A percentile compares a stretch with the other conserved stretches of the same genome.
phyloP scores from a whole-genome alignment of 176 grass and related monocot species.

The Oryza officinalis region DNA sequence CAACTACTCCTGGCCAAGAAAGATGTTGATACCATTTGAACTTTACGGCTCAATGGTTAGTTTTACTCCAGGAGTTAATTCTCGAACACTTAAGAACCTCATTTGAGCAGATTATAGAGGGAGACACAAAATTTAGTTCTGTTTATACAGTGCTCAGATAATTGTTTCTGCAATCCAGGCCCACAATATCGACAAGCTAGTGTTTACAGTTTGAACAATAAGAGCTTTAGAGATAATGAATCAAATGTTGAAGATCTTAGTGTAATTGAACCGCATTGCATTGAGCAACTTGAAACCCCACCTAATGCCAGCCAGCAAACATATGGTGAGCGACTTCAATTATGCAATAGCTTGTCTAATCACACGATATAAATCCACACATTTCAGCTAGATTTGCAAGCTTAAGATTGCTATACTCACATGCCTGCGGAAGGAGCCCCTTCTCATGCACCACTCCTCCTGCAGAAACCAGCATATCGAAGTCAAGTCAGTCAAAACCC shows the following conservation, averaged over 20 bases:
- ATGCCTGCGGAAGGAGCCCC: constrained; percentile 75
- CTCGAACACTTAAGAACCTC: not conserved
- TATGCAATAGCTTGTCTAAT: not conserved
- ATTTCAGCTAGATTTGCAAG: not conserved
- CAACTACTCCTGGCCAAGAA: not conserved
- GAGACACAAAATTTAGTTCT: not conserved
- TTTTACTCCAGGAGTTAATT: not conserved
- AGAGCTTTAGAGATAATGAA: not conserved
- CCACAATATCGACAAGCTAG: not conserved
- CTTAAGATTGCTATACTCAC: constrained; percentile 47
- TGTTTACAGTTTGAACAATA: not conserved
- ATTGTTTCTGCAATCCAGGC: not conserved
- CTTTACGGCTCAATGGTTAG: not conserved
- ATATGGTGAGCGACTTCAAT: not conserved
- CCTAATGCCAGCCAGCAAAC: not conserved
- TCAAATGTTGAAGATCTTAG: not conserved
- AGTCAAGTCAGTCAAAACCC: constrained; percentile 10
- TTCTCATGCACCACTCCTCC: constrained; percentile 93
- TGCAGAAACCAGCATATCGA: constrained; percentile 19
- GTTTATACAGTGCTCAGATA: not conserved
- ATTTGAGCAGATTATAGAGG: not conserved
- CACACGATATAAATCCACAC: not conserved
- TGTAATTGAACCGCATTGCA: not conserved
- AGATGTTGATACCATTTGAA: not conserved
- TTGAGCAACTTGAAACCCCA: not conserved